Evolutionary conservation across 2,329 filamentous ascomycete genomes (phyloP).

Genomic region (Eutypella sp.): DNA sequence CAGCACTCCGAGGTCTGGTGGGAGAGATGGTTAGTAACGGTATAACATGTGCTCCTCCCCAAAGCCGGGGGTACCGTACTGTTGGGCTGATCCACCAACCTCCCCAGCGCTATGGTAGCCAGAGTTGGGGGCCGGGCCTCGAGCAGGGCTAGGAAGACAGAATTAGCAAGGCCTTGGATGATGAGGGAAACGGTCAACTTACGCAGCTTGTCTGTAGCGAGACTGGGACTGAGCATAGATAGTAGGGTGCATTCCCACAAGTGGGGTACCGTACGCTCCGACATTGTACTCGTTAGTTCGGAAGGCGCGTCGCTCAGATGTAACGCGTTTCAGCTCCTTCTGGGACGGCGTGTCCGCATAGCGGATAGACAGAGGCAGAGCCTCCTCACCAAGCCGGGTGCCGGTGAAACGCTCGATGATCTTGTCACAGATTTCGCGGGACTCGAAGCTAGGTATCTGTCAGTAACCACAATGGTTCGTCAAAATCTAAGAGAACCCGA

Average conservation of each 20-base stretch:
- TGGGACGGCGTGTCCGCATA: slow-evolving; percentile 96
- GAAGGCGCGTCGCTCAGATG: slow-evolving; percentile 90
- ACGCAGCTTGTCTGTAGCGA: slow-evolving; percentile 30
- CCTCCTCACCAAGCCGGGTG: slow-evolving; percentile 67
- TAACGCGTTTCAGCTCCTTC: slow-evolving; percentile 94
- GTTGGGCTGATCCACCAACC: background rate
- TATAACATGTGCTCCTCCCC: slow-evolving; percentile 9
- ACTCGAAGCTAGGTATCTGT: slow-evolving; percentile 68
- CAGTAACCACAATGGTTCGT: slow-evolving; percentile 10
- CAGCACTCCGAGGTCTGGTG: slow-evolving; percentile 36
- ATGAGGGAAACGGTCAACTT: slow-evolving; percentile 8
- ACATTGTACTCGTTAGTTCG: slow-evolving; percentile 93
- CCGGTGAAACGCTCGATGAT: slow-evolving; percentile 87
- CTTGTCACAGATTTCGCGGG: slow-evolving; percentile 81
- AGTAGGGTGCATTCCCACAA: slow-evolving; percentile 51
- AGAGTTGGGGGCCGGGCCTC: slow-evolving; percentile 1
- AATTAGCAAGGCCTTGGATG: slow-evolving; percentile 4
- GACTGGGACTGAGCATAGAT: slow-evolving; percentile 37
- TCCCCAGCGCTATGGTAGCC: background rate
- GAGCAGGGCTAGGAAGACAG: slow-evolving; percentile 4
- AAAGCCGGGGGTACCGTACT: slow-evolving; percentile 10
- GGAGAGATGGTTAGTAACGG: slow-evolving; percentile 31
- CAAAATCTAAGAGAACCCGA: slow-evolving; percentile 6
- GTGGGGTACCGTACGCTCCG: slow-evolving; percentile 60
- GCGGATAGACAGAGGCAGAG: slow-evolving; percentile 83